These are phyloP conservation scores for Knoxia roxburghii DNA, from an alignment of 257 asterid genomes.

Conservation along the genomic window DNA sequence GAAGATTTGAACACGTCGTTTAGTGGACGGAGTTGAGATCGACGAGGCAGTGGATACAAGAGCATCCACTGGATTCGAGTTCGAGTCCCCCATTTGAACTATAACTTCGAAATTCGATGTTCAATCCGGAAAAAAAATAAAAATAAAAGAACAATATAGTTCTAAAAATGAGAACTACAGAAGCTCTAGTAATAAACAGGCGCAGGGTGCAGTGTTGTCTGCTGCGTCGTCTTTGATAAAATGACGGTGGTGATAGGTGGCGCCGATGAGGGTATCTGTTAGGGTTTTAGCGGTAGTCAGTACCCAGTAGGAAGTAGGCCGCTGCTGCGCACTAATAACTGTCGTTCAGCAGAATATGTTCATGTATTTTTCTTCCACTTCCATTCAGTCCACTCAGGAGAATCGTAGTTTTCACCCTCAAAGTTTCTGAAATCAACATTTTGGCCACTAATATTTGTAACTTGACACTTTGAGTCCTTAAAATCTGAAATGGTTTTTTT, in stretches of 20 bases:
- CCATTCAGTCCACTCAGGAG: too few species aligned
- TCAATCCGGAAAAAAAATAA: background rate
- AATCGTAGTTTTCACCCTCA: too few species aligned
- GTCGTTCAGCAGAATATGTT: background rate
- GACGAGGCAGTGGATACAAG: slow-evolving; percentile 46
- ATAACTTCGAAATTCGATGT: background rate
- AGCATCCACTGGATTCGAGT: slow-evolving; percentile 46
- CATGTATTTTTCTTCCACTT: background rate
- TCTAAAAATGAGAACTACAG: background rate
- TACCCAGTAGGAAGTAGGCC: background rate
- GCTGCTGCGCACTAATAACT: slow-evolving; percentile 4
- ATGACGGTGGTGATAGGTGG: background rate
- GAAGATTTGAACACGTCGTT: slow-evolving; percentile 68
- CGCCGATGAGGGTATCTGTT: background rate
- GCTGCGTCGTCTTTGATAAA: background rate
- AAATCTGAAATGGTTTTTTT: too few species aligned
- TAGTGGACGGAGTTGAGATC: slow-evolving; percentile 58
- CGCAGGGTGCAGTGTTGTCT: background rate
- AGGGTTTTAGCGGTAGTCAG: slow-evolving; percentile 14
- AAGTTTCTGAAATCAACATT: too few species aligned
- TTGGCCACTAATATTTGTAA: too few species aligned
- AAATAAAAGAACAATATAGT: background rate
- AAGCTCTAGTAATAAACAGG: background rate
- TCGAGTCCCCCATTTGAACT: slow-evolving; percentile 16
- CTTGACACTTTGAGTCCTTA: too few species aligned